phyloP scores from a whole-genome alignment of 176 grass and related monocot genomes.

The Oryza meyeriana region DNA sequence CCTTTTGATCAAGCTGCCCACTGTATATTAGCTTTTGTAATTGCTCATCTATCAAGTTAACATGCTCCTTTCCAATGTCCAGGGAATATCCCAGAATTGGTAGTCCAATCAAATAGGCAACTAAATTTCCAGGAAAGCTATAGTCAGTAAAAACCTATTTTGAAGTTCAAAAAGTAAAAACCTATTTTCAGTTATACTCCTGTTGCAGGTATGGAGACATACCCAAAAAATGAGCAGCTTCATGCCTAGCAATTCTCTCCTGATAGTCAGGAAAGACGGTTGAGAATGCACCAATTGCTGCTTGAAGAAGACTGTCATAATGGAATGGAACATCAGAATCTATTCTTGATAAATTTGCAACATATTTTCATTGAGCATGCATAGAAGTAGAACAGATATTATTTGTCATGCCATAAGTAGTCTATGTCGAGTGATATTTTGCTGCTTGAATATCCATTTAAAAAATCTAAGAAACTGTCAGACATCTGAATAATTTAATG shows the following conservation, averaged over 20 bases:
- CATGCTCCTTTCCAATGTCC: slow-evolving; percentile 96
- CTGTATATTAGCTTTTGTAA: slow-evolving; percentile 89
- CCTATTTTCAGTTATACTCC: not conserved
- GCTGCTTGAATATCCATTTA: not conserved
- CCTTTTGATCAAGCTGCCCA: slow-evolving; percentile 77
- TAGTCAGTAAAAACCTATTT: slow-evolving; percentile 5
- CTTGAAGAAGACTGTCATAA: slow-evolving; percentile 72
- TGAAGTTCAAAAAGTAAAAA: not conserved
- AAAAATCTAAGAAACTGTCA: not conserved
- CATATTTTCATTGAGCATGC: not conserved
- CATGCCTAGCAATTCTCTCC: slow-evolving; percentile 90
- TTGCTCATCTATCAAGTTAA: slow-evolving; percentile 75
- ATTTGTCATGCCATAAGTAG: not conserved
- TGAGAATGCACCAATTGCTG: slow-evolving; percentile 77
- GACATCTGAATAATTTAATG: not conserved
- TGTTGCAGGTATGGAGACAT: not conserved
- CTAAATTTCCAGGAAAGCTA: slow-evolving; percentile 28
- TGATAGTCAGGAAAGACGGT: slow-evolving; percentile 90
- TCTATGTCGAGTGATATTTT: not conserved
- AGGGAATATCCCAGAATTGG: slow-evolving; percentile 93
- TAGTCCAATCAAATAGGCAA: slow-evolving; percentile 84
- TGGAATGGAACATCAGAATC: not conserved
- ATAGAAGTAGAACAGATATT: not conserved
- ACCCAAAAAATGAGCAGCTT: slow-evolving; percentile 94
- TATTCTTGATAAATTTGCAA: not conserved